Evolutionary conservation across 2,329 filamentous ascomycete genomes (phyloP), one percentile per base, ranked within the genome.

Genomic region (Diaporthe sp.): DNA sequence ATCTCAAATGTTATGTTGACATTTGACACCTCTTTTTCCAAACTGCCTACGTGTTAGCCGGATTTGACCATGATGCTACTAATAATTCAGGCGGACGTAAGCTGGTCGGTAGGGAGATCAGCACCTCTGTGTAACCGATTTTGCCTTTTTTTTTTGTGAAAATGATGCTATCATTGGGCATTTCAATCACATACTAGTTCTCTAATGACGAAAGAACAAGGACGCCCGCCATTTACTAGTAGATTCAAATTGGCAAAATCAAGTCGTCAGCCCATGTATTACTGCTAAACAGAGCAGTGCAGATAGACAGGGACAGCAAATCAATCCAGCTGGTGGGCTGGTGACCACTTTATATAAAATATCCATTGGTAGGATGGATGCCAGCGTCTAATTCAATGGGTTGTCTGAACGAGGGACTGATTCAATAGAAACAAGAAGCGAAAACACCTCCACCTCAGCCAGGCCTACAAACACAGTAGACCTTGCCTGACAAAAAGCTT

Each of bases 401-500:
- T 7, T 8, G 17, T 70, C 3, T 70, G 31, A 70, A 39, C 65
- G 65, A 70, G 65, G 34, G 65, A 70, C 65, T 53, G n/a, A 2
- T 42, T 55, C 17, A 37, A 51, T 68, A 53, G 20, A 55, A 53
- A 39, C 49, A 70, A 55, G 65, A 53, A 70, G 34, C 49, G 49
- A 51, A 55, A 25, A 37, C 12, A 2, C 15, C 9, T 42, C 28
- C 49, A 55, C n/a, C 17, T 5, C 49, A 20, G 34, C 25, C 65
- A 42, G 34, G 65, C 49, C 65, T 22, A 55, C 34, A 39, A 28
- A 20, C 34, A 70, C n/a, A 39, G 47, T 9, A 53, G 47, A 13
- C 65, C 17, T 31, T 8, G 47, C 13, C 17, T 5, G 34, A 42
- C 6, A 31, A 31, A 1, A 34, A 12, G 25, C 1, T 5, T 1